Evolutionary conservation across 352 stramenopile genomes (phyloP).

Genomic region (Aphanomyces stellatus): DNA sequence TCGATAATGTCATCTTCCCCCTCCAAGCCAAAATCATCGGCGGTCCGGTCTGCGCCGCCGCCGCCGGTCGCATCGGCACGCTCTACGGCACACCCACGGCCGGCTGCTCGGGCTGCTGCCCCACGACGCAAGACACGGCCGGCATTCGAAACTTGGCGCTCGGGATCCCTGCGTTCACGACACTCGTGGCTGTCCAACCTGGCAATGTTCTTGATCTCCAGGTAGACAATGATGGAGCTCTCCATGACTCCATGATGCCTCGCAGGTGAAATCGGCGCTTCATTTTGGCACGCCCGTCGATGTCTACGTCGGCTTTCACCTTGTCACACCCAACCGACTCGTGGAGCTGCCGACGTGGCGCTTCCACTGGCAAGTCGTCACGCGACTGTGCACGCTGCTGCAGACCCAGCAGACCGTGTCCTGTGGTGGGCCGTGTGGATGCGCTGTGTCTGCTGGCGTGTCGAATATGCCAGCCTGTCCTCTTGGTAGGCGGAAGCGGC

Average conservation of each 20-base stretch:
- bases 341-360: constrained; percentile 36
- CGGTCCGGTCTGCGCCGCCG: constrained; percentile 44
- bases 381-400: constrained; percentile 41
- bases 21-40: constrained; percentile 60
- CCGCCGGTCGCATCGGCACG: constrained; percentile 39
- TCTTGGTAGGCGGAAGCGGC: not conserved
- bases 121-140: constrained; percentile 25
- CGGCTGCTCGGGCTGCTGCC: constrained; percentile 59
- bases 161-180: constrained; percentile 37
- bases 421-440: constrained; percentile 39
- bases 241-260: not conserved
- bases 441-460: constrained; percentile 1
- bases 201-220: constrained; percentile 8
- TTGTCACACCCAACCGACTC: constrained; percentile 61
- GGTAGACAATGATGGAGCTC: not conserved
- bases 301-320: constrained; percentile 63
- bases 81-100: constrained; percentile 39
- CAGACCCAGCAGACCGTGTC: constrained; percentile 37
- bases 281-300: constrained; percentile 56
- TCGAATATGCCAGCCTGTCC: constrained; percentile 7
- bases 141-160: constrained; percentile 2
- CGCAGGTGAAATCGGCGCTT: constrained; percentile 28
- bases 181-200: constrained; percentile 24
- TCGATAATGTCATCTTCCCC: constrained; percentile 35
- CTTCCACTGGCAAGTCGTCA: constrained; percentile 52